These are phyloP conservation scores for Dryas drummondii DNA, from an alignment of 306 rosid species.

Conservation along the genomic window DNA sequence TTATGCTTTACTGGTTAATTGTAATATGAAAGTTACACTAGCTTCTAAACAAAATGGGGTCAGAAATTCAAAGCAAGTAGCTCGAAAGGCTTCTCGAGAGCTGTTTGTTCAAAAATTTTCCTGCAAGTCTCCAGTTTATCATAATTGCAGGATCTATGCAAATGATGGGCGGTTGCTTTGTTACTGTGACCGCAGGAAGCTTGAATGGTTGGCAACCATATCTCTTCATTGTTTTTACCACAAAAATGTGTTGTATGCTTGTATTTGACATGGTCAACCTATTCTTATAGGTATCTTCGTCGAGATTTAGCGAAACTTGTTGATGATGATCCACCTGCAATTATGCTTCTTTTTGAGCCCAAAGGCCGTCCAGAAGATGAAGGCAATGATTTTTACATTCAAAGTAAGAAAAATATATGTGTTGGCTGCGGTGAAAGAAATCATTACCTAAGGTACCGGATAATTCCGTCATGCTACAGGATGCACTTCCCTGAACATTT, in stretches of 20 bases:
- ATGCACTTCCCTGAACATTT: constrained; percentile 94
- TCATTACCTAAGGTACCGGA: constrained; percentile 88
- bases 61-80: constrained; percentile 47
- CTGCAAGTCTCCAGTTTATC: constrained; percentile 95
- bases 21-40: constrained; percentile 47
- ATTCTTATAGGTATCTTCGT: constrained; percentile 63
- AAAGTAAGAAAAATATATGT: constrained; percentile 90
- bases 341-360: constrained; percentile 95
- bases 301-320: constrained; percentile 79
- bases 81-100: constrained; percentile 76
- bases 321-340: constrained; percentile 82
- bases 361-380: constrained; percentile 99
- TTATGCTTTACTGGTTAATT: constrained; percentile 63
- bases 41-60: constrained; percentile 44
- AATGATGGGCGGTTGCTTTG: constrained; percentile 93
- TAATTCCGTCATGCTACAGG: constrained; percentile 96
- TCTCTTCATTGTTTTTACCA: constrained; percentile 8
- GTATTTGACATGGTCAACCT: constrained; percentile 28
- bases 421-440: constrained; percentile 96
- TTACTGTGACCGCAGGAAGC: constrained; percentile 90
- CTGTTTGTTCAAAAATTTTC: constrained; percentile 88
- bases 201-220: constrained; percentile 75
- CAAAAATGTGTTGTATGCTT: constrained; percentile 14
- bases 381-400: constrained; percentile 90
- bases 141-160: constrained; percentile 92